Conservation (phyloP, 495 filamentous ascomycete genomes). For the Echria macrotheca region DNA sequence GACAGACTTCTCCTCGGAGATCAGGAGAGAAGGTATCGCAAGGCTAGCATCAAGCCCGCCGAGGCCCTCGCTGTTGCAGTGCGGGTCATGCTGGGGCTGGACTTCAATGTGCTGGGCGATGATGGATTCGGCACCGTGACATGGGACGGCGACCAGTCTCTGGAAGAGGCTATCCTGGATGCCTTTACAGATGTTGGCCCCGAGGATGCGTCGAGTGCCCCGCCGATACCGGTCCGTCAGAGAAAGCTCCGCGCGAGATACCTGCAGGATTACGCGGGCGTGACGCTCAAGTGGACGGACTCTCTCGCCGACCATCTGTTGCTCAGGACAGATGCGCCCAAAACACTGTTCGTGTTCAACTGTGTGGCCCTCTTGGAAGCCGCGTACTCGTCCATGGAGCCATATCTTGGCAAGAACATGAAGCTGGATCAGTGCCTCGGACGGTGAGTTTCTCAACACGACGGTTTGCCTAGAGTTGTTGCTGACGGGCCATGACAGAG, state of each 20-base stretch:
- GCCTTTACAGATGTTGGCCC: no score
- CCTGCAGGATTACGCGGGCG: neutral
- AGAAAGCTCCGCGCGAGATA: neutral
- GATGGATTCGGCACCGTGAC: no score
- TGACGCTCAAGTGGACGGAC: neutral
- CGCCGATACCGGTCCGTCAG: neutral
- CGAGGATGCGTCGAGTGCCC: no score
- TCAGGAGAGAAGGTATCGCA: no score
- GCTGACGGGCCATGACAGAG: neutral
- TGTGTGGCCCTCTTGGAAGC: neutral
- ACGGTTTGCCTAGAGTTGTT: no score
- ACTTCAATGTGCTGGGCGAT: neutral
- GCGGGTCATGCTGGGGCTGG: neutral
- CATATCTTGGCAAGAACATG: neutral
- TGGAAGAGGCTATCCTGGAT: no score
- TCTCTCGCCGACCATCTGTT: neutral
- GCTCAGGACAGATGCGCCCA: neutral
- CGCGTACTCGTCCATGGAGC: neutral
- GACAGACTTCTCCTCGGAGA: no score
- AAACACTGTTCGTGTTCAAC: neutral
- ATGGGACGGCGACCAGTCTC: no score
- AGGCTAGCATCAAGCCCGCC: neutral
- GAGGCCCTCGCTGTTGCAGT: neutral
- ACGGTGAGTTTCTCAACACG: neutral
- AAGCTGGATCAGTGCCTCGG: no score